A percentile compares a stretch with the other conserved stretches of the same genome.
phyloP scores from a whole-genome alignment of 768 basidiomycete species.

The Clitopilus hobsonii region DNA sequence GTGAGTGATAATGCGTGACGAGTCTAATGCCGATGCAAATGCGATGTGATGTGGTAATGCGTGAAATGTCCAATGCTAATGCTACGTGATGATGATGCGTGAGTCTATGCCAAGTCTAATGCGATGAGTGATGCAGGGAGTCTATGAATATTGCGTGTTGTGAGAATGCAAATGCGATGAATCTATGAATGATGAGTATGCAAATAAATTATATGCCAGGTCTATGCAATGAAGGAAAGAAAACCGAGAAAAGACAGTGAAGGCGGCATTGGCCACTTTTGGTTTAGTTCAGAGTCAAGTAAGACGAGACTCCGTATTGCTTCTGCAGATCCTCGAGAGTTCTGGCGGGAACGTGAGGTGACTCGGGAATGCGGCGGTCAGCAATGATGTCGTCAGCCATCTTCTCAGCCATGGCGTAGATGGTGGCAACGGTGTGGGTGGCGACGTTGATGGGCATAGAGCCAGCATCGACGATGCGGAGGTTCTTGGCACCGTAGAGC shows the following conservation, averaged over 20 bases:
- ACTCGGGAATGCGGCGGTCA: constrained; percentile 4
- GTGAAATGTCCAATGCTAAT: too few species aligned
- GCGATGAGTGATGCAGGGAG: too few species aligned
- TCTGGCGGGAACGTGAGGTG: constrained; percentile 9
- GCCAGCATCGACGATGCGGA: constrained; percentile 28
- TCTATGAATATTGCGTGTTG: too few species aligned
- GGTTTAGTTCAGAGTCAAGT: background rate
- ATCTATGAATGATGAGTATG: background rate
- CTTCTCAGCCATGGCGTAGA: constrained; percentile 8
- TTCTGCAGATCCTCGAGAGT: constrained; percentile 2
- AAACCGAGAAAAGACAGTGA: background rate
- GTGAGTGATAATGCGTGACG: too few species aligned
- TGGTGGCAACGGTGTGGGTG: constrained; percentile 1
- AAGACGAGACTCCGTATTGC: background rate
- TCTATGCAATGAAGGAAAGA: background rate
- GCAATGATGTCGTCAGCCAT: constrained; percentile 3
- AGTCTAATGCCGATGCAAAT: too few species aligned
- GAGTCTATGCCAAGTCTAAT: too few species aligned
- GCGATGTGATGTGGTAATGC: too few species aligned
- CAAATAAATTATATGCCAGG: background rate
- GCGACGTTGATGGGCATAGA: constrained; percentile 5
- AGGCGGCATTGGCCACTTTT: too few species aligned
- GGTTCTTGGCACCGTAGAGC: constrained; percentile 22
- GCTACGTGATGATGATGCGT: too few species aligned
- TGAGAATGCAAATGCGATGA: background rate